Evolutionary conservation across 306 rosid species (phyloP), one percentile per base, ranked within the genome.

Genomic region (Ormosia emarginata): DNA sequence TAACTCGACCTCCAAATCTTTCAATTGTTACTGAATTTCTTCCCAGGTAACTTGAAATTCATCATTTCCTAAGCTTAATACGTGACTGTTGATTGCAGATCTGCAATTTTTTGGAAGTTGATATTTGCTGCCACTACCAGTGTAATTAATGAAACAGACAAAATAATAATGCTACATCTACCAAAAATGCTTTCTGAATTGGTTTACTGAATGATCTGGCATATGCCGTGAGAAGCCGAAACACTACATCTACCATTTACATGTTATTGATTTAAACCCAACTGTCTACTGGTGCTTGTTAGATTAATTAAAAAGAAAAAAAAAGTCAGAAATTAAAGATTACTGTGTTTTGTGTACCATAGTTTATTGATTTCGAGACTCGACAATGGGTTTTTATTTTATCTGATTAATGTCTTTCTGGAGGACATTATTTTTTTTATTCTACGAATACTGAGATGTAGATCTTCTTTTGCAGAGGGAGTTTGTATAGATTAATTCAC

Each of bases 1-100:
- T 96, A 81, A 93, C 94, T 43, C 93, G 98, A 52, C 82, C 97
- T 53, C 99, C 98, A 81, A 89, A 93, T 89, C 99, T 96, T 82
- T 96, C 99, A 61, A 96, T 96, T 44, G 87, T 96, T 69, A 93
- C 98, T 14, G 99, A 96, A 88, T 96, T 96, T 92, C 99, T 96
- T 91, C 98, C 96, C 46, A 95, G 99, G 99, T 95, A 88, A 82
- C 64, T 68, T 74, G 39, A 44, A 67, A 76, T n/a, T 80, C 82
- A 81, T 52, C 75, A 30, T 86, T 72, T 79, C 33, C 70, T n/a
- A 69, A 46, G 78, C 29, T 78, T 81, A 3, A 34, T 14, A 55
- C 47, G 50, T 34, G 63, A 15, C 29, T 62, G 29, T 53, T 83
- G 41, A 8, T 78, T 72, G 63, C 80, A 47, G 49, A 71, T 79